phyloP scores from a whole-genome alignment of 1,139 yeast genomes.

The Saccharomyces hybrid region DNA sequence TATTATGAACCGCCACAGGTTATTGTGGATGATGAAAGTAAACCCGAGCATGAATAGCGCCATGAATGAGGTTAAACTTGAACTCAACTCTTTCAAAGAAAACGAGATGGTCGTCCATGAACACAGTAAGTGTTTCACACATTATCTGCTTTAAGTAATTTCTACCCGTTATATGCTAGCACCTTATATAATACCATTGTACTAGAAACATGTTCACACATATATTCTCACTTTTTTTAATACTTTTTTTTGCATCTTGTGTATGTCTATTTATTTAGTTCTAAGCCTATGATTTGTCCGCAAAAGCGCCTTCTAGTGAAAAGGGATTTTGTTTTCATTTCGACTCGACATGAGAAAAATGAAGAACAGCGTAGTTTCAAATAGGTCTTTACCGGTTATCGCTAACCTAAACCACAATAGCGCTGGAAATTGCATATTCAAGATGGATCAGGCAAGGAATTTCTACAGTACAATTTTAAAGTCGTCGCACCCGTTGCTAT shows the following conservation, averaged over 20 bases:
- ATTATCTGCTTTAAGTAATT: slow-evolving; percentile 6
- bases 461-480: slow-evolving; percentile 31
- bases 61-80: slow-evolving; percentile 18
- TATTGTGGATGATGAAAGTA: slow-evolving; percentile 4
- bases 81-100: slow-evolving; percentile 27
- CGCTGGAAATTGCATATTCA: no score
- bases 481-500: slow-evolving; percentile 30
- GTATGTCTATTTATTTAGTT: not conserved
- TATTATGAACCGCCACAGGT: slow-evolving; percentile 10
- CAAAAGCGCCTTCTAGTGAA: not conserved
- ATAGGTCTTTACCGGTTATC: no score
- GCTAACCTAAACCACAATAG: not conserved
- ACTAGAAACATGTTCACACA: no score
- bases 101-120: slow-evolving; percentile 29
- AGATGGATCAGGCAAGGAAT: slow-evolving; percentile 28
- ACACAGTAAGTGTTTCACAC: slow-evolving; percentile 25
- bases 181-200: not conserved
- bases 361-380: not conserved
- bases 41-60: slow-evolving; percentile 2
- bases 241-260: not conserved
- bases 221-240: not conserved
- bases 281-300: not conserved
- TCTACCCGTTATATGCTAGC: no score
- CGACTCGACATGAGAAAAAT: not conserved
- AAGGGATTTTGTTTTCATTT: not conserved